phyloP scores from a whole-genome alignment of 2,329 filamentous ascomycete species.

The Pseudocercospora pini-densiflorae region DNA sequence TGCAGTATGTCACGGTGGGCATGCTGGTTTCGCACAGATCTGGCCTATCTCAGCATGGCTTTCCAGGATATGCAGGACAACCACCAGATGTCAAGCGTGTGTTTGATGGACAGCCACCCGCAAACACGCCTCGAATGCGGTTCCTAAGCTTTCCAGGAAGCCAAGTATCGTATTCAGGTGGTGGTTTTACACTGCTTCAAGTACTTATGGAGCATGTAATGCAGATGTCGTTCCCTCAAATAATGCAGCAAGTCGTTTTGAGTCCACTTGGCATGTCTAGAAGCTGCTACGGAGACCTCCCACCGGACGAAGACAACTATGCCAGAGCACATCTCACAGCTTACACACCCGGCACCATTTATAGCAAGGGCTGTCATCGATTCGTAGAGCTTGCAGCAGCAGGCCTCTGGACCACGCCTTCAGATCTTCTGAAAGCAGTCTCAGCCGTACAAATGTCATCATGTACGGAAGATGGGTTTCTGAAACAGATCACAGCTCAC shows the following conservation, averaged over 20 bases:
- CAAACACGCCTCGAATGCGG: conserved; percentile 31
- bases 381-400: conserved; percentile 34
- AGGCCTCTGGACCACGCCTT: conserved; percentile 35
- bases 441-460: conserved; percentile 30
- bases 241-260: conserved; percentile 33
- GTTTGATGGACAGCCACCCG: conserved; percentile 25
- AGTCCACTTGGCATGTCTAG: conserved; percentile 32
- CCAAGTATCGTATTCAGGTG: conserved; percentile 34
- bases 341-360: conserved; percentile 16
- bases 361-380: conserved; percentile 23
- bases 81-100: conserved; percentile 20
- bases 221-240: conserved; percentile 20
- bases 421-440: conserved; percentile 31
- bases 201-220: conserved; percentile 30
- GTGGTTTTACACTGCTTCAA: conserved; percentile 33
- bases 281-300: conserved; percentile 25
- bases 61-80: conserved; percentile 30
- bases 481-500: conserved; percentile 22
- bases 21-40: conserved; percentile 33
- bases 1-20: conserved; percentile 31
- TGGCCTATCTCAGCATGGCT: conserved; percentile 33
- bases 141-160: conserved; percentile 31
- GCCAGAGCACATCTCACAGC: conserved; percentile 27
- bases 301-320: conserved; percentile 26
- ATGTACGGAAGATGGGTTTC: conserved; percentile 17